These are phyloP conservation scores for Datura wrightii DNA, from an alignment of 257 asterid genomes.

Conservation along the genomic window DNA sequence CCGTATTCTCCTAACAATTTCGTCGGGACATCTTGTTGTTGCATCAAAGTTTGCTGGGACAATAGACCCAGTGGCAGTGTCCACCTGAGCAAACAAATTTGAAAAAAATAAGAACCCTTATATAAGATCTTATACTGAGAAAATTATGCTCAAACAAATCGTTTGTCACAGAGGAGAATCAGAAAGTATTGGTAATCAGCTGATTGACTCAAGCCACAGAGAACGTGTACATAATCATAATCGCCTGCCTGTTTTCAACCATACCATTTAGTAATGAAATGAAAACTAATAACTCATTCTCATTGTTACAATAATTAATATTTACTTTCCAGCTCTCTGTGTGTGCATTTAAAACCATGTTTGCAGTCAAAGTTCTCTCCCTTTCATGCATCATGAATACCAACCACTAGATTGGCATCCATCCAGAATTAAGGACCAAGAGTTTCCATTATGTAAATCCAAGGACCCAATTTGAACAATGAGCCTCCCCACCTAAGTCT, in stretches of 20 bases:
- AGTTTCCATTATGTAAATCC: not conserved
- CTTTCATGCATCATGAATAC: constrained; percentile 24
- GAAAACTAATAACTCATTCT: not conserved
- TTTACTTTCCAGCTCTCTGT: not conserved
- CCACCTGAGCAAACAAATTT: constrained; percentile 55
- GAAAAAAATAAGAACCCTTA: not conserved
- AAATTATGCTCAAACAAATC: not conserved
- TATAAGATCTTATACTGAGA: not conserved
- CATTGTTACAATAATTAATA: not conserved
- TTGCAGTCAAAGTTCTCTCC: not conserved
- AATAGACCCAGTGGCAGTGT: constrained; percentile 70
- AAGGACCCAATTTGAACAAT: not conserved
- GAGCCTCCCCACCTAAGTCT: not conserved
- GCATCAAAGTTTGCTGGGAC: constrained; percentile 74
- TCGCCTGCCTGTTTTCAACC: not conserved
- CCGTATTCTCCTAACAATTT: constrained; percentile 78
- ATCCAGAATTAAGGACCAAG: not conserved
- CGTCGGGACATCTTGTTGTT: constrained; percentile 88
- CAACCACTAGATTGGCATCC: not conserved
- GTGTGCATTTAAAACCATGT: not conserved
- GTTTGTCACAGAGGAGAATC: constrained; percentile 1
- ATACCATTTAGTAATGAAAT: not conserved
- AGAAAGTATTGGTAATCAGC: constrained; percentile 3
- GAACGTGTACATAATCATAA: not conserved
- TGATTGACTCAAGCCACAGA: not conserved